phyloP scores from a whole-genome alignment of 768 basidiomycete species.

The Auriscalpium orientale region DNA sequence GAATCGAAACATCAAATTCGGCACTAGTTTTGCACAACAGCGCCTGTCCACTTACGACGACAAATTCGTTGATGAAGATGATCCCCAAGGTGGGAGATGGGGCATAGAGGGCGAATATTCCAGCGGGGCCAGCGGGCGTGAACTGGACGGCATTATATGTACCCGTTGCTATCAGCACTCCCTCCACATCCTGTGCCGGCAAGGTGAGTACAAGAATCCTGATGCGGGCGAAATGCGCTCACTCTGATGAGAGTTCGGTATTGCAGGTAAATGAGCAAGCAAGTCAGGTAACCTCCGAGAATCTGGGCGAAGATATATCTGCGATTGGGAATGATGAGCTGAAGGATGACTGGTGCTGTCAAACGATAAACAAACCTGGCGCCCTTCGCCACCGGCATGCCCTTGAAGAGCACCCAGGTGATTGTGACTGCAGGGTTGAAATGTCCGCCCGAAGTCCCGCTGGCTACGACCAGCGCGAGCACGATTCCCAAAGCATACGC shows the following conservation, averaged over 20 bases:
- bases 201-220: not conserved
- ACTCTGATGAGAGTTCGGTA: constrained; percentile 16
- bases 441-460: constrained; percentile 32
- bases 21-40: too few species aligned
- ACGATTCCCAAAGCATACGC: constrained; percentile 33
- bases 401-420: constrained; percentile 41
- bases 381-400: constrained; percentile 47
- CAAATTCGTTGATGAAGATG: constrained; percentile 33
- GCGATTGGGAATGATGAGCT: not conserved
- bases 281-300: constrained; percentile 24
- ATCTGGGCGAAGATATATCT: constrained; percentile 28
- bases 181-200: constrained; percentile 20
- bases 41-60: constrained; percentile 21
- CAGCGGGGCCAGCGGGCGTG: constrained; percentile 27
- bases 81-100: constrained; percentile 25
- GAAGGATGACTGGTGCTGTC: not conserved
- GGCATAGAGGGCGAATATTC: constrained; percentile 32
- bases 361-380: constrained; percentile 30
- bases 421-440: constrained; percentile 54
- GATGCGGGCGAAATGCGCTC: not conserved
- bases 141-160: constrained; percentile 27
- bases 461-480: constrained; percentile 27
- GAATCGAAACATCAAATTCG: too few species aligned
- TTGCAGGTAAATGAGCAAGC: constrained; percentile 22
- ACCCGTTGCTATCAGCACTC: constrained; percentile 21